These are phyloP conservation scores for Tetrahymena thermophila DNA, from an alignment of 73 alveolate species.

Conservation along the genomic window DNA sequence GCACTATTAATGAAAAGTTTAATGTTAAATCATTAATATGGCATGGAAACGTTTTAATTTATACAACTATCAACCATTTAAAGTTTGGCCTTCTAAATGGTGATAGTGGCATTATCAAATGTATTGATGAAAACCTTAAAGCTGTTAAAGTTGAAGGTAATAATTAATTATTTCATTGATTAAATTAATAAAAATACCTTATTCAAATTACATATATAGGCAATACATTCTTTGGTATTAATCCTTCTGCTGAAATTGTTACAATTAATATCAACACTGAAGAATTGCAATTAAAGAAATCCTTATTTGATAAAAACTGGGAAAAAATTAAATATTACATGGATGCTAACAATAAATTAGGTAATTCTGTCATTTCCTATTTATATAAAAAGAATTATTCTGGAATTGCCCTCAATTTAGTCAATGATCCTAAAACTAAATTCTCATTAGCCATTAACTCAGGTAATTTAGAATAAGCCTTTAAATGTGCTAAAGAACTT, in stretches of 20 bases:
- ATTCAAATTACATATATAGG: neutral
- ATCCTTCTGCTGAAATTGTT: slow-evolving; percentile 45
- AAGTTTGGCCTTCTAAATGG: slow-evolving; percentile 76
- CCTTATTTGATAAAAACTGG: slow-evolving; percentile 54
- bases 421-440: slow-evolving; percentile 30
- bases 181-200: neutral
- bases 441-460: slow-evolving; percentile 25
- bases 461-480: slow-evolving; percentile 20
- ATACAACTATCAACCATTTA: slow-evolving; percentile 84
- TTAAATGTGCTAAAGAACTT: slow-evolving; percentile 15
- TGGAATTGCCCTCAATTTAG: slow-evolving; percentile 49
- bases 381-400: slow-evolving; percentile 52
- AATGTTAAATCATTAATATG: slow-evolving; percentile 66
- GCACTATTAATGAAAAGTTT: slow-evolving; percentile 66
- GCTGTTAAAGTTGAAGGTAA: slow-evolving; percentile 29
- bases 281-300: slow-evolving; percentile 55
- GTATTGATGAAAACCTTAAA: slow-evolving; percentile 50
- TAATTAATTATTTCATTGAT: neutral
- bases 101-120: slow-evolving; percentile 53
- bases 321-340: slow-evolving; percentile 40
- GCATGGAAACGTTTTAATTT: slow-evolving; percentile 76
- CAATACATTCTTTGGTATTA: slow-evolving; percentile 12
- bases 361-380: slow-evolving; percentile 51
- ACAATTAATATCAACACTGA: slow-evolving; percentile 36
- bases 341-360: slow-evolving; percentile 37